Conservation (phyloP, 192 early-diverging fungal species). For the Coemansia sp. region DNA sequence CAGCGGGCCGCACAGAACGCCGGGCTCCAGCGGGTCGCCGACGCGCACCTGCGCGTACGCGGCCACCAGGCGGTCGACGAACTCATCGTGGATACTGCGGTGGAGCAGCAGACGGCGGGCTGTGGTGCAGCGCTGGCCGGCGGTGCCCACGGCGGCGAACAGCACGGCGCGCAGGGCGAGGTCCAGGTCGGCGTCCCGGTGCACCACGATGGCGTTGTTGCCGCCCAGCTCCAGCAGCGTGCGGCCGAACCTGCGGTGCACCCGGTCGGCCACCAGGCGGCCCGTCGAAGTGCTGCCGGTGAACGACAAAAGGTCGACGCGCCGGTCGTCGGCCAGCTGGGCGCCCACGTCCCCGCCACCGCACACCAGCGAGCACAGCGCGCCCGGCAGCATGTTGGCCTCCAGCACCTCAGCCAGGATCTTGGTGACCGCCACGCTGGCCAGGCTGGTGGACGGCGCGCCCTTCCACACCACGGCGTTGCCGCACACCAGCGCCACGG, state of each 20-base stretch:
- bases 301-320: constrained; percentile 81
- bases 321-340: constrained; percentile 64
- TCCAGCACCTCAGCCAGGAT: constrained; percentile 80
- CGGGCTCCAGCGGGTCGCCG: constrained; percentile 80
- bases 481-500: constrained; percentile 83
- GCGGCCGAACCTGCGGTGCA: constrained; percentile 88
- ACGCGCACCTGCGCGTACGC: constrained; percentile 86
- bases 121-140: constrained; percentile 94
- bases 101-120: constrained; percentile 89
- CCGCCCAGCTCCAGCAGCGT: constrained; percentile 88
- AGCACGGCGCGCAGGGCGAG: constrained; percentile 80
- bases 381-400: constrained; percentile 75
- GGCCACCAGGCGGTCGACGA: constrained; percentile 72
- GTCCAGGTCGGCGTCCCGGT: constrained; percentile 87
- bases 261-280: constrained; percentile 71
- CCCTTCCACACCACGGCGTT: constrained; percentile 92
- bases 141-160: constrained; percentile 95
- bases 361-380: constrained; percentile 76
- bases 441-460: constrained; percentile 73
- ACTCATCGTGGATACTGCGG: constrained; percentile 79
- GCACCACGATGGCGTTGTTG: constrained; percentile 94
- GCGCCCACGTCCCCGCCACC: constrained; percentile 86
- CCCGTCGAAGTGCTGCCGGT: constrained; percentile 84
- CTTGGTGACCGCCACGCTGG: constrained; percentile 85
- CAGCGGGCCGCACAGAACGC: constrained; percentile 87